Percentiles rank a stretch among this genome's conserved stretches.
Conservation (phyloP, 176 grass and related monocot species). For the Bothriochloa decipiens region DNA sequence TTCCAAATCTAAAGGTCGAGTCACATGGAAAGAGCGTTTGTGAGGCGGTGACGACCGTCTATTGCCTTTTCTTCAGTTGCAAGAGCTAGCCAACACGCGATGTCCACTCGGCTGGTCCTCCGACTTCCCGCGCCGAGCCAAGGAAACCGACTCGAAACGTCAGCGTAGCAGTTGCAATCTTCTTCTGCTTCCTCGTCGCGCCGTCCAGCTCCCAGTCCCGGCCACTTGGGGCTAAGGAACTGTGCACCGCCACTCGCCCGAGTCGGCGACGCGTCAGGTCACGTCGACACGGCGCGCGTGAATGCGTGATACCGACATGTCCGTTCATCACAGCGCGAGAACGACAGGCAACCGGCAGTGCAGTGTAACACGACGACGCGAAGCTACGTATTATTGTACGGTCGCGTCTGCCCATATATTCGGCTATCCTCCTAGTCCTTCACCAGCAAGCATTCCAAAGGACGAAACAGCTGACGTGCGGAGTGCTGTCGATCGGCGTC, state of each 20-base stretch:
- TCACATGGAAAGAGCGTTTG: neutral
- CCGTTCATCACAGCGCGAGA: neutral
- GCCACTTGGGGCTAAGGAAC: conserved; percentile 4
- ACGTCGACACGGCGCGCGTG: neutral
- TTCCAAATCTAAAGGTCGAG: neutral
- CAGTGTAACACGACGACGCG: neutral
- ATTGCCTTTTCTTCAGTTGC: neutral
- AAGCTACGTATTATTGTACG: too few species aligned
- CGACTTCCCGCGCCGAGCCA: neutral
- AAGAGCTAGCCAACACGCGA: neutral
- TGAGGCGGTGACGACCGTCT: neutral
- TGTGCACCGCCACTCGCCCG: neutral
- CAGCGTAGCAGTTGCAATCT: neutral
- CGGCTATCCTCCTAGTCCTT: neutral
- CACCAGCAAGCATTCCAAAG: neutral
- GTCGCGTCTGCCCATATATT: neutral
- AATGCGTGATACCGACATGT: neutral
- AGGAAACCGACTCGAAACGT: conserved; percentile 6
- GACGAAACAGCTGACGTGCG: neutral
- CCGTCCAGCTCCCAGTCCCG: neutral
- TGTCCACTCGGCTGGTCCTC: neutral
- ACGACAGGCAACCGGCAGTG: neutral
- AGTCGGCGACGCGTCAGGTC: neutral
- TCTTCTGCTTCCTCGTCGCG: neutral
- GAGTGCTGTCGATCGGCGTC: neutral